Percentiles rank a stretch among this genome's conserved stretches.
Conservation (phyloP, 1,284 basidiomycete genomes). For the Trichosporon sp. region DNA sequence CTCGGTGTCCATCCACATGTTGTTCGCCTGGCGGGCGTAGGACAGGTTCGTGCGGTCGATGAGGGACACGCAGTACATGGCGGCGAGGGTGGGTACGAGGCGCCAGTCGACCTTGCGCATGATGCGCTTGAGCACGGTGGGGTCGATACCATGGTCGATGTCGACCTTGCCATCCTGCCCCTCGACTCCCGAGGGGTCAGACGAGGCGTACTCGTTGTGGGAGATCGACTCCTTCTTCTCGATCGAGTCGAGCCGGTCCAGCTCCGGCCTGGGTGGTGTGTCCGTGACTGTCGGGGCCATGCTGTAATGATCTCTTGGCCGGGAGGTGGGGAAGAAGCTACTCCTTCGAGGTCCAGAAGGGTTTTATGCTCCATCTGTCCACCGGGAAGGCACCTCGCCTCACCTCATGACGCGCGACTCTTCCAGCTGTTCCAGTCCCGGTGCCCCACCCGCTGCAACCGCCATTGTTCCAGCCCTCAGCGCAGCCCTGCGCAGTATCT, state of each 20-base stretch:
- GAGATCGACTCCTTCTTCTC: slow-evolving; percentile 4
- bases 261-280: not conserved
- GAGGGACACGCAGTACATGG: slow-evolving; percentile 34
- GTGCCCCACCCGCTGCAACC: not conserved
- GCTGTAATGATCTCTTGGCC: not conserved
- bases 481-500: not conserved
- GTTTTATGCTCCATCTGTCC: not conserved
- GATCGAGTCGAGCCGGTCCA: not conserved
- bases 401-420: not conserved
- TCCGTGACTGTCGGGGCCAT: not conserved
- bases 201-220: not conserved
- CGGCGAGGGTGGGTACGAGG: slow-evolving; percentile 23
- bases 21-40: slow-evolving; percentile 32
- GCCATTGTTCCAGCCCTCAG: slow-evolving; percentile 14
- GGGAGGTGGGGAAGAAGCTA: slow-evolving; percentile 2
- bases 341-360: not conserved
- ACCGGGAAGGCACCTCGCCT: not conserved
- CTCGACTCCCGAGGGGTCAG: not conserved
- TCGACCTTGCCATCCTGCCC: slow-evolving; percentile 9
- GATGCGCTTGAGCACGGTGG: slow-evolving; percentile 17
- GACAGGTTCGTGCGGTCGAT: slow-evolving; percentile 36
- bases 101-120: slow-evolving; percentile 29
- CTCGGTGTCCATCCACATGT: slow-evolving; percentile 37
- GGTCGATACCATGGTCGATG: slow-evolving; percentile 31
- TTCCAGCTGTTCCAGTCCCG: not conserved